phyloP scores from a whole-genome alignment of 1,284 basidiomycete species.

The Cutaneotrichosporon cavernicola region DNA sequence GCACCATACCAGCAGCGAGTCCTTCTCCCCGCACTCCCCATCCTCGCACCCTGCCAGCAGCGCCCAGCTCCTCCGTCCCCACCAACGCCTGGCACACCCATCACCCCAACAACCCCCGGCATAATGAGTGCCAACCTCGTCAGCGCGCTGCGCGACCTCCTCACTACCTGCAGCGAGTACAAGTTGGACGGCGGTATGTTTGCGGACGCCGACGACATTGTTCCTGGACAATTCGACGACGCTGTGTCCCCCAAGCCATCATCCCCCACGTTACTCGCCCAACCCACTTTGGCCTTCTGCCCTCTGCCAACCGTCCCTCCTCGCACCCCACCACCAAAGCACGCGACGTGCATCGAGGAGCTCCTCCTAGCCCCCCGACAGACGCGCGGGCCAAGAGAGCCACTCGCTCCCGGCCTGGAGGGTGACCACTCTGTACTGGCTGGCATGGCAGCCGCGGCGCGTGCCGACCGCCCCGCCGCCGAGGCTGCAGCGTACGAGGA shows the following conservation, averaged over 20 bases:
- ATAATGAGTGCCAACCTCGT: slow-evolving; percentile 20
- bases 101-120: slow-evolving; percentile 19
- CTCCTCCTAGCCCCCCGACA: slow-evolving; percentile 3
- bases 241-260: slow-evolving; percentile 6
- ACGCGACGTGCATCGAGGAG: background rate
- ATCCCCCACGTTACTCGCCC: background rate
- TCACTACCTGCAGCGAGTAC: slow-evolving; percentile 24
- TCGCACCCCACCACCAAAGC: slow-evolving; percentile 2
- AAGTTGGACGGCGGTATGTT: slow-evolving; percentile 19
- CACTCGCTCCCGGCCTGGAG: background rate
- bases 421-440: slow-evolving; percentile 17
- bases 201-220: slow-evolving; percentile 10
- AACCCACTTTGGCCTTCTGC: background rate
- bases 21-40: slow-evolving; percentile 32
- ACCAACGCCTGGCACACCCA: slow-evolving; percentile 12
- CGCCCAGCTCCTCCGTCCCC: slow-evolving; percentile 10
- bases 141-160: slow-evolving; percentile 25
- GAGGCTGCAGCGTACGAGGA: slow-evolving; percentile 4
- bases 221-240: slow-evolving; percentile 14
- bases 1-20: slow-evolving; percentile 10
- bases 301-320: background rate
- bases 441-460: slow-evolving; percentile 2
- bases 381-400: background rate
- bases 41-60: slow-evolving; percentile 26
- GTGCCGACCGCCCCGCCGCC: slow-evolving; percentile 5